phyloP scores from a whole-genome alignment of 2,329 filamentous ascomycete species.

The Didymella sp. region DNA sequence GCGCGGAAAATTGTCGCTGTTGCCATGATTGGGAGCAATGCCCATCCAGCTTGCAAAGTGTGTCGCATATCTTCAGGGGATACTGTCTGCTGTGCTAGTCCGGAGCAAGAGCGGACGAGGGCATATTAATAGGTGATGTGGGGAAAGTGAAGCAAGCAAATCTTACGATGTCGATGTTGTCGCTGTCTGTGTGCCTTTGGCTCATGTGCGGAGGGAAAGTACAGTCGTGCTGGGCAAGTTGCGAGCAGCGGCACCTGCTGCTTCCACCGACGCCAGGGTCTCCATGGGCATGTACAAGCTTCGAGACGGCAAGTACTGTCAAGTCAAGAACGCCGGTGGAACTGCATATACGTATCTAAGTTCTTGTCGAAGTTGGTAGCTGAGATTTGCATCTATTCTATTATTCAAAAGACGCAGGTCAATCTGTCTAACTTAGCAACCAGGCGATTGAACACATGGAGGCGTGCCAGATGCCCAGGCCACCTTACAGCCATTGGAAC shows the following conservation, averaged over 20 bases:
- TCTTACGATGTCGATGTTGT: not conserved
- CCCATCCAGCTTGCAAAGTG: not conserved
- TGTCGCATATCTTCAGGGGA: not conserved
- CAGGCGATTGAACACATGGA: too few relatives aligned
- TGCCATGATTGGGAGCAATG: not conserved
- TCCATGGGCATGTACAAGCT: not conserved
- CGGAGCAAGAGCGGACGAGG: not conserved
- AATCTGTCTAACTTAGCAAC: too few relatives aligned
- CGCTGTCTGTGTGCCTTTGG: not conserved
- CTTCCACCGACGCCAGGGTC: not conserved
- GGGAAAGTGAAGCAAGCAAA: not conserved
- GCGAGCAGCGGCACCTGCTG: not conserved
- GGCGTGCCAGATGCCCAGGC: too few relatives aligned
- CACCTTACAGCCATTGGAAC: not conserved
- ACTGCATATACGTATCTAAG: too few relatives aligned
- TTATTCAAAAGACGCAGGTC: too few relatives aligned
- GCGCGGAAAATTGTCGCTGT: not conserved
- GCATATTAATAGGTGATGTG: conserved; percentile 9
- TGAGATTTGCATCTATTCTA: too few relatives aligned
- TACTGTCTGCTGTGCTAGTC: not conserved
- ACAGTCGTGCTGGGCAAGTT: not conserved
- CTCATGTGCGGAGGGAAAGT: not conserved
- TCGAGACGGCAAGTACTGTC: too few relatives aligned
- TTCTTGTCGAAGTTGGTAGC: too few relatives aligned
- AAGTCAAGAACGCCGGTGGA: too few relatives aligned